Base-by-base conservation (phyloP, 352 stramenopile genomes). In the Globisporangium rhizosaccharum region DNA sequence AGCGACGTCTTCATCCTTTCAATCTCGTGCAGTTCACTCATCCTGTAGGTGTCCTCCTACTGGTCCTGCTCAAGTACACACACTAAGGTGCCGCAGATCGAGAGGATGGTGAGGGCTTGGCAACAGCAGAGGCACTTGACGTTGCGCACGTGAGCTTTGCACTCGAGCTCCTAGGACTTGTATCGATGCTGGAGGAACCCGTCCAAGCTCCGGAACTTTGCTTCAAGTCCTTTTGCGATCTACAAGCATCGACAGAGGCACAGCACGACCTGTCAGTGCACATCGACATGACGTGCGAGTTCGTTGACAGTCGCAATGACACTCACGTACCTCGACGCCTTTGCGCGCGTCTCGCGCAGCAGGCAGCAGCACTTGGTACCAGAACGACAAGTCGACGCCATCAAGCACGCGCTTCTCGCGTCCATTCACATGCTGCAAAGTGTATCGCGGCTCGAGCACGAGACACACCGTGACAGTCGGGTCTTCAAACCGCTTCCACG, bases 401-500 rank as follows among this genome's bases (percentile, higher is more conserved):
- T 57, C 57, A 1, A 49, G 11, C 9, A 55, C n/a, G 65, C 20
- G 26, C 33, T 56, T 25, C 56, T 51, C 18, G 25, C 37, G 18
- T 52, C 54, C 18, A n/a, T 28, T 23, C n/a, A 10, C 28, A 8
- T 42, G 15, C 12, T 44, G 10, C 17, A 26, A 4, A 7, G 58
- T 28, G 15, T 50, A 10, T 30, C 33, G 60, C 8, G 65, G 62
- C 51, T 79, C 71, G 15, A 79, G 47, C 7, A 76, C 68, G 30
- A 70, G 67, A 57, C 71, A 76, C 4, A 68, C 37, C 8, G 60
- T 72, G 9, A 67, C 57, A 20, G 63, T 62, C 15, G 71, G 71
- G 26, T 79, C 71, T 57, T 79, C 68, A 8, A 75, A 61, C 23
- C 67, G 61, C 12, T 71, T 58, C 68, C 68, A 76, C 23, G 68